These are phyloP conservation scores for Nakazawaea holstii DNA, from an alignment of 805 yeast species.

Conservation along the genomic window DNA sequence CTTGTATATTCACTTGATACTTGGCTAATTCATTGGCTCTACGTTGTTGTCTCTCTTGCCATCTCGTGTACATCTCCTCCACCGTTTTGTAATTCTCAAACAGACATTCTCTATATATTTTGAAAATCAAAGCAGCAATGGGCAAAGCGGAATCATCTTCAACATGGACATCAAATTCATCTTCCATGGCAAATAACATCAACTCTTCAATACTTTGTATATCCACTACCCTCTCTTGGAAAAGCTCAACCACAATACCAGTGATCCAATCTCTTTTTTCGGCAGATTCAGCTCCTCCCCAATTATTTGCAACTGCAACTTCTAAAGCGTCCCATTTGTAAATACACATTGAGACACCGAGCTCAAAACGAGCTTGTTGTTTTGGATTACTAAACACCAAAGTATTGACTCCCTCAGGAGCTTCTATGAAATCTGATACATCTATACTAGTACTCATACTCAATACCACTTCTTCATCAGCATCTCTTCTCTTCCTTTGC, in stretches of 20 bases:
- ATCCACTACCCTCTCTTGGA: slow-evolving; percentile 64
- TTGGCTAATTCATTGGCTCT: slow-evolving; percentile 20
- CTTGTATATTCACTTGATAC: slow-evolving; percentile 38
- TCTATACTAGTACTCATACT: slow-evolving; percentile 12
- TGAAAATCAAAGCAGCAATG: slow-evolving; percentile 62
- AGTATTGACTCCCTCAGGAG: slow-evolving; percentile 18
- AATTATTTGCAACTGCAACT: slow-evolving; percentile 83
- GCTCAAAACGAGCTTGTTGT: slow-evolving; percentile 81
- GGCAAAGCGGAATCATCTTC: slow-evolving; percentile 86
- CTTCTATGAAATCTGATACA: slow-evolving; percentile 27
- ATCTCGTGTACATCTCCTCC: slow-evolving; percentile 54
- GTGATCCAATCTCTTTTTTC: slow-evolving; percentile 96
- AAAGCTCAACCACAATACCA: slow-evolving; percentile 75
- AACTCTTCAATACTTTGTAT: slow-evolving; percentile 79
- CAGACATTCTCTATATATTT: slow-evolving; percentile 60
- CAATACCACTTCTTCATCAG: neutral
- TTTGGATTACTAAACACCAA: slow-evolving; percentile 41
- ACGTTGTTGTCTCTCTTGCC: slow-evolving; percentile 47
- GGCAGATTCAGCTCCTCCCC: slow-evolving; percentile 94
- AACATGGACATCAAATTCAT: slow-evolving; percentile 84
- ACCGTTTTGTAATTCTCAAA: slow-evolving; percentile 47
- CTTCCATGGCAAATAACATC: slow-evolving; percentile 83
- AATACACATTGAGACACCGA: slow-evolving; percentile 90
- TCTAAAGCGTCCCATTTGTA: slow-evolving; percentile 84
- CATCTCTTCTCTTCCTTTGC: neutral